Conservation (phyloP, 169 alveolate species). For the Toxoplasma gondii region DNA sequence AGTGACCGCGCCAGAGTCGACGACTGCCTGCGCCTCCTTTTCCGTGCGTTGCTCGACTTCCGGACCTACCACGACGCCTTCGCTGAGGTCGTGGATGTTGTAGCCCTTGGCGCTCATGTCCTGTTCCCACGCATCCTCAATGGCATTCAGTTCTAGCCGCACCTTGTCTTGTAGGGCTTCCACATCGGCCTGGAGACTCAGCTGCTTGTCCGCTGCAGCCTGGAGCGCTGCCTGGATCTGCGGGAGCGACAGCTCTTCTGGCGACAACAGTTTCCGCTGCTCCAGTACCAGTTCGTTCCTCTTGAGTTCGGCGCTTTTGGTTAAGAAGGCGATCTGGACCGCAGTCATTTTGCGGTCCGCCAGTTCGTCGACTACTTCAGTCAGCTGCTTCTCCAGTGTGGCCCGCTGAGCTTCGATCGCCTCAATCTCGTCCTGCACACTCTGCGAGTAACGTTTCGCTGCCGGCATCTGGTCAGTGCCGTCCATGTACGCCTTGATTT, state of each 20-base stretch:
- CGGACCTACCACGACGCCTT: constrained; percentile 33
- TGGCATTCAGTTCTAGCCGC: constrained; percentile 23
- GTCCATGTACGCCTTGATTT: constrained; percentile 16
- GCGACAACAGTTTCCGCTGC: neutral
- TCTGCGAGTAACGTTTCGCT: neutral
- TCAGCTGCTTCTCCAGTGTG: constrained; percentile 36
- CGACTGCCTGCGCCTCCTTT: neutral
- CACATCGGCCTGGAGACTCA: constrained; percentile 28
- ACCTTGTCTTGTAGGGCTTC: constrained; percentile 45
- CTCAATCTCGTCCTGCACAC: neutral
- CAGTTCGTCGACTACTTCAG: constrained; percentile 36
- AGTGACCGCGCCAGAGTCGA: neutral
- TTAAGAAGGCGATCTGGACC: neutral
- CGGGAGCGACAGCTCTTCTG: constrained; percentile 43
- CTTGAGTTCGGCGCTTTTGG: neutral
- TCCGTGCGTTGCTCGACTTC: constrained; percentile 25
- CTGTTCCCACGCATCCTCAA: constrained; percentile 41
- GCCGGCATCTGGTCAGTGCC: neutral
- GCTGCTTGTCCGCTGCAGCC: constrained; percentile 11
- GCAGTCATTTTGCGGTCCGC: neutral
- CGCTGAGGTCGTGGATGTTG: neutral
- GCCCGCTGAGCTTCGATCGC: constrained; percentile 34
- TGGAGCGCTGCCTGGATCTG: neutral
- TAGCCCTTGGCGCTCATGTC: constrained; percentile 39
- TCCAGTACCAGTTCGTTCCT: constrained; percentile 22